These are phyloP conservation scores for Rasamsonia emersonii DNA, from an alignment of 2,329 filamentous ascomycete genomes.

Conservation along the genomic window DNA sequence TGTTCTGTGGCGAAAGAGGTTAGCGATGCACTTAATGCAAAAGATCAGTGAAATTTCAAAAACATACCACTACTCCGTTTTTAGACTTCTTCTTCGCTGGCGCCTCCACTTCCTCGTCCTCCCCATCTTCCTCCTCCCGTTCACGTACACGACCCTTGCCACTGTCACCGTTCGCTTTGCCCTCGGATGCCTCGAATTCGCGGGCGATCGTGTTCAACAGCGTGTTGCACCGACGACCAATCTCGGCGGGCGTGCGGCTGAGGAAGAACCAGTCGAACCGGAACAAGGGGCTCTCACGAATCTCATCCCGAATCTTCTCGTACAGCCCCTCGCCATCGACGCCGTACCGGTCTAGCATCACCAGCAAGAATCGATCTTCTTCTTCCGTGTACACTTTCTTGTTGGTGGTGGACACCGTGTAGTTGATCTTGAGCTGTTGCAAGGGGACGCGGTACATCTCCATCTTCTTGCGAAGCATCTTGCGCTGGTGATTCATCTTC, in stretches of 20 bases:
- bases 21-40: slow-evolving; percentile 1
- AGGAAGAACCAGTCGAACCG: slow-evolving; percentile 99
- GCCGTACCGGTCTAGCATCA: slow-evolving; percentile 85
- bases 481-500: slow-evolving; percentile 84
- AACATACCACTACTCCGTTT: slow-evolving; percentile 73
- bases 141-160: slow-evolving; percentile 55
- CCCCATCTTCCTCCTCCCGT: slow-evolving; percentile 73
- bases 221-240: slow-evolving; percentile 86
- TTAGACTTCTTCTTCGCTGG: slow-evolving; percentile 95
- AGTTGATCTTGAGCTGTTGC: slow-evolving; percentile 97
- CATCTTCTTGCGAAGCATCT: slow-evolving; percentile 92
- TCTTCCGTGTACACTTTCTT: slow-evolving; percentile 99
- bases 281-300: slow-evolving; percentile 88
- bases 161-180: slow-evolving; percentile 49
- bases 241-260: slow-evolving; percentile 83
- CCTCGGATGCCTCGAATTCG: slow-evolving; percentile 69
- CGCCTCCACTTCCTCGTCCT: slow-evolving; percentile 68
- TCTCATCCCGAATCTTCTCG: slow-evolving; percentile 93
- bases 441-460: slow-evolving; percentile 92
- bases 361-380: slow-evolving; percentile 89
- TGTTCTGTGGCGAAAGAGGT: slow-evolving; percentile 56
- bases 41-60: neutral
- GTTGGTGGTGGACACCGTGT: slow-evolving; percentile 97
- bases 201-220: slow-evolving; percentile 88
- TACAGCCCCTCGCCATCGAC: slow-evolving; percentile 86